Base-by-base conservation (phyloP, 495 filamentous ascomycete species). In the Entonaema liquescens region DNA sequence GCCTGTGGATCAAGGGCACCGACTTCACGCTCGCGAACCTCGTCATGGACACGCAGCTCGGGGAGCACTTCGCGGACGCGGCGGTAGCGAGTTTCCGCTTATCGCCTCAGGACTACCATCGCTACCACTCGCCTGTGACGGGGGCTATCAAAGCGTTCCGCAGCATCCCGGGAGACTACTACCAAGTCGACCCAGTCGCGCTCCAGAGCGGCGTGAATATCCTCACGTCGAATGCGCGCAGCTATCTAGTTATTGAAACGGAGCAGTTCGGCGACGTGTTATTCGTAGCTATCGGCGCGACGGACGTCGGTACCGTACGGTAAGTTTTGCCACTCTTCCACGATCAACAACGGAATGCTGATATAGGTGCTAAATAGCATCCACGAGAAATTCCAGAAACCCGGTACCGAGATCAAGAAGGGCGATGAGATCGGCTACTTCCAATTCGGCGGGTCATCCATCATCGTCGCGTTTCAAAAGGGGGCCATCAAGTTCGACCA, bases 351-450 rank as follows among this genome's bases (percentile, higher is more conserved):
- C n/a, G 1, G 6, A 17, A 42, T 42, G n/a, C 38, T 42, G 6
- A 42, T 17, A n/a, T n/a, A 19, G 6, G 38, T 15, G 15, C 15
- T 5, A 13, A 36, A 19, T 17, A 59, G 44, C 8, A 67, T 60
- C 29, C 17, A 54, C 17, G 64, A 60, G 33, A 59, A 59, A 9
- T 59, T 60, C 15, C 55, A 54, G 33, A 54, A 53, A 19, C 23
- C 31, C 1, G 44, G 55, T 1, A 44, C 31, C 4, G 12, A 17
- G 17, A 62, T 91, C 53, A 79, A 79, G 23, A 91, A 91, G 78
- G 89, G 89, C 5, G 85, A 91, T 11, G 75, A 89, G 72, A 80
- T 86, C 50, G 89, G 88, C 7, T 90, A 89, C 86, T 91, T 91
- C 72, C 89, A 91, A 70, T 91, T 88, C 77, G 89, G 89, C 11